Percentiles rank a stretch among this genome's conserved stretches.
Evolutionary conservation across 495 filamentous ascomycete species (phyloP).

Genomic region (Penicillium ochrochloron): DNA sequence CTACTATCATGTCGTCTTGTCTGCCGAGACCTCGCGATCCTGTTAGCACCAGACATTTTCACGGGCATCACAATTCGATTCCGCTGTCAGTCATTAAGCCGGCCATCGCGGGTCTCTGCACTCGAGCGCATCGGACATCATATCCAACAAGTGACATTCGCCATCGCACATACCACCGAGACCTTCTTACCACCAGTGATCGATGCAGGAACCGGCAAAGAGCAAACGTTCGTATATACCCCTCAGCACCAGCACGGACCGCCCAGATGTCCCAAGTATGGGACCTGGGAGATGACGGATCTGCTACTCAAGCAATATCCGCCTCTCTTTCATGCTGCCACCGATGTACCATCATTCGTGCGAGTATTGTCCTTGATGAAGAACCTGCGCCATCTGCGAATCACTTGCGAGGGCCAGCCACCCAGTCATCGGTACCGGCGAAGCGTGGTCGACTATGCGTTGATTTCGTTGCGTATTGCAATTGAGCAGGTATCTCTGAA

Average conservation of each 20-base stretch:
- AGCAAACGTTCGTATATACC: slow-evolving; percentile 74
- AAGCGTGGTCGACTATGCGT: slow-evolving; percentile 78
- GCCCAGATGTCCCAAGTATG: slow-evolving; percentile 65
- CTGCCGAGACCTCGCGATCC: slow-evolving; percentile 55
- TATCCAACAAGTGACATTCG: slow-evolving; percentile 71
- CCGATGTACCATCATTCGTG: slow-evolving; percentile 78
- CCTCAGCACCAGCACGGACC: slow-evolving; percentile 55
- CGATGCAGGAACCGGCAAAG: slow-evolving; percentile 69
- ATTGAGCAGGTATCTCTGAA: slow-evolving; percentile 67
- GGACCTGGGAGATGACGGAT: slow-evolving; percentile 64
- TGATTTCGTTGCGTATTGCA: slow-evolving; percentile 78
- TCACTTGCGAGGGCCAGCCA: slow-evolving; percentile 73
- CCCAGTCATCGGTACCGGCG: slow-evolving; percentile 69
- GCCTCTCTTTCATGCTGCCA: slow-evolving; percentile 82
- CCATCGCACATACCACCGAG: slow-evolving; percentile 67
- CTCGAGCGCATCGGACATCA: slow-evolving; percentile 73
- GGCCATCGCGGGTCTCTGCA: slow-evolving; percentile 66
- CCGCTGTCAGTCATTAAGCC: slow-evolving; percentile 70
- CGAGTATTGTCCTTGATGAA: slow-evolving; percentile 65
- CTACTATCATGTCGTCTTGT: slow-evolving; percentile 53
- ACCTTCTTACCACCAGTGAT: slow-evolving; percentile 79
- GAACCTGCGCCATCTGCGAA: slow-evolving; percentile 67
- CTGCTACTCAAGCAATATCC: slow-evolving; percentile 79
- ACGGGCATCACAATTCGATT: slow-evolving; percentile 57
- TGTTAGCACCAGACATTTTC: slow-evolving; percentile 56